phyloP scores from a whole-genome alignment of 1,284 basidiomycete genomes.

The Dichomitus squalens region DNA sequence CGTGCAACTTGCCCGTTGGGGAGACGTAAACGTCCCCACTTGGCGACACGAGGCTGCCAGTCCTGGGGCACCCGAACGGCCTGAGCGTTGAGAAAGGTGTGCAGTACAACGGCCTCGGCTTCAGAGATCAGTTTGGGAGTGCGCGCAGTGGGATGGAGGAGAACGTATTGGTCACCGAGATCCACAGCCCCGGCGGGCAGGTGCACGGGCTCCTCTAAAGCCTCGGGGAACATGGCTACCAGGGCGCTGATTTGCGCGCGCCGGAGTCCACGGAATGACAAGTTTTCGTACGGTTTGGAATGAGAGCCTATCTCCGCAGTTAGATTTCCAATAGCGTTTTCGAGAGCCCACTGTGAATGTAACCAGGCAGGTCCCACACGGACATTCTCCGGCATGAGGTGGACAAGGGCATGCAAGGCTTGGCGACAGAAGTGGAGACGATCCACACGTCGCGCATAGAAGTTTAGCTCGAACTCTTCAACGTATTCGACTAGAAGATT shows the following conservation, averaged over 20 bases:
- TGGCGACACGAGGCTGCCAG: not conserved
- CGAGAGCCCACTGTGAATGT: too few relatives aligned
- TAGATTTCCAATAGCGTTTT: slow-evolving; percentile 31
- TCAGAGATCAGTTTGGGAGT: not conserved
- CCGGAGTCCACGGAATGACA: slow-evolving; percentile 18
- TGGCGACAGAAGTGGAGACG: slow-evolving; percentile 31
- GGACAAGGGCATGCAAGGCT: slow-evolving; percentile 25
- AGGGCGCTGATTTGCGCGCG: slow-evolving; percentile 24
- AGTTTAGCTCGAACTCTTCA: slow-evolving; percentile 23
- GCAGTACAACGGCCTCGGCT: not conserved
- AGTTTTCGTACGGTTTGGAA: slow-evolving; percentile 25
- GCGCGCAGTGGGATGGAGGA: not conserved
- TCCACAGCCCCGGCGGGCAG: not conserved
- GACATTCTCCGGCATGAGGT: slow-evolving; percentile 20
- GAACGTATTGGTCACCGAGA: not conserved
- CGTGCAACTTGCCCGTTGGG: too few relatives aligned
- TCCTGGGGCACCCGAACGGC: not conserved
- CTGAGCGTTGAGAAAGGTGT: not conserved
- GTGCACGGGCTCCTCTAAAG: too few relatives aligned
- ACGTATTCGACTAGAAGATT: not conserved
- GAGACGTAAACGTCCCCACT: slow-evolving; percentile 1
- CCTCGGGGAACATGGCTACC: slow-evolving; percentile 21
- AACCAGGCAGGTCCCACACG: slow-evolving; percentile 20
- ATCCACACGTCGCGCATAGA: slow-evolving; percentile 20
- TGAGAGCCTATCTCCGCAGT: slow-evolving; percentile 25